A percentile compares a stretch with the other conserved stretches of the same genome.
Conservation (phyloP, 2,329 filamentous ascomycete species). For the Penicillium fuscoglaucum region DNA sequence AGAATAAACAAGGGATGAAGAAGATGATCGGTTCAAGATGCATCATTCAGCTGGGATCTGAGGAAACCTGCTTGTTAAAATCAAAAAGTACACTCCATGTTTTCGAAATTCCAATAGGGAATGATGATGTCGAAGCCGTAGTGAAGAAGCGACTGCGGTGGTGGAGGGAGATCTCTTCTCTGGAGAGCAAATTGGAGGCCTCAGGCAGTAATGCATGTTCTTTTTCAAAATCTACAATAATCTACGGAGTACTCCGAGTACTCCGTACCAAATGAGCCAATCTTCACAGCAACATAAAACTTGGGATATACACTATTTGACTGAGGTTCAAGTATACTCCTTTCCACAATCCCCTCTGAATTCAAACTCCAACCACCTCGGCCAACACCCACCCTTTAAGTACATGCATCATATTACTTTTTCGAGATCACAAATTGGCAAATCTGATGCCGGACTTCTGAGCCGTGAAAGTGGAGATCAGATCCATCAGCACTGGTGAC, state of each 20-base stretch:
- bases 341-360: not conserved
- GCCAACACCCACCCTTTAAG: not conserved
- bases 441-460: conserved; percentile 45
- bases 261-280: too few relatives aligned
- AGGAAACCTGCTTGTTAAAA: not conserved
- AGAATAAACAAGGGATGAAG: not conserved
- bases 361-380: not conserved
- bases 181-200: not conserved
- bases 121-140: not conserved
- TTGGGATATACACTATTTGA: not conserved
- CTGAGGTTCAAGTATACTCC: not conserved
- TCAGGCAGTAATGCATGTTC: not conserved
- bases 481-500: conserved; percentile 64
- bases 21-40: not conserved
- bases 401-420: not conserved
- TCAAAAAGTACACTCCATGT: not conserved
- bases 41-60: not conserved
- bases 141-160: too few relatives aligned
- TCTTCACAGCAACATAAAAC: not conserved
- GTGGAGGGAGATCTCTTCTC: not conserved
- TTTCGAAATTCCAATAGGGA: not conserved
- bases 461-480: conserved; percentile 57
- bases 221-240: not conserved
- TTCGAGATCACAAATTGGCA: conserved; percentile 26
- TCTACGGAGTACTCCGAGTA: not conserved